Evolutionary conservation across 2,329 filamentous ascomycete species (phyloP).

Genomic region (Exophiala phaeomuriformis): DNA sequence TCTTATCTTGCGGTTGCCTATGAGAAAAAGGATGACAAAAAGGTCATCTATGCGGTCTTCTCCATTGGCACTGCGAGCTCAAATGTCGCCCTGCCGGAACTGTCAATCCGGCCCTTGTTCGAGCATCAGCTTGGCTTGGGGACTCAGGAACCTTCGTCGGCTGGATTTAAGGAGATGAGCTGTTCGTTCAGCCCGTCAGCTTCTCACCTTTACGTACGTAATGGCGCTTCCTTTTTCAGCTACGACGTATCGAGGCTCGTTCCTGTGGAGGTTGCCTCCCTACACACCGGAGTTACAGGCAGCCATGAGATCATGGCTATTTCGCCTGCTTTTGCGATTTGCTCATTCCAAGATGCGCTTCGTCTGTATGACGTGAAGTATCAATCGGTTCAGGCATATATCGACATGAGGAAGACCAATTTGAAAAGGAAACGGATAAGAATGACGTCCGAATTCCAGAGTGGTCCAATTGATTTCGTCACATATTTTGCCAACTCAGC

Average conservation of each 20-base stretch:
- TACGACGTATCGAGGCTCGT: slow-evolving; percentile 36
- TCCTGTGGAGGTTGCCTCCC: slow-evolving; percentile 6
- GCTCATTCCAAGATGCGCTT: slow-evolving; percentile 36
- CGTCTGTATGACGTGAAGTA: slow-evolving; percentile 43
- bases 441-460: slow-evolving; percentile 16
- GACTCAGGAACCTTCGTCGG: slow-evolving; percentile 17
- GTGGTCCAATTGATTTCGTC: slow-evolving; percentile 33
- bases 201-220: slow-evolving; percentile 12
- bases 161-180: slow-evolving; percentile 15
- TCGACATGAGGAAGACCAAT: slow-evolving; percentile 29
- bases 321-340: slow-evolving; percentile 32
- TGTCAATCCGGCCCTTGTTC: slow-evolving; percentile 36
- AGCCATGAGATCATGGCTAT: slow-evolving; percentile 15
- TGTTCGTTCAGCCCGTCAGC: slow-evolving; percentile 12
- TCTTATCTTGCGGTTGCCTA: slow-evolving; percentile 16
- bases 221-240: slow-evolving; percentile 29
- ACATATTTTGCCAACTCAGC: slow-evolving; percentile 41
- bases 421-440: slow-evolving; percentile 24
- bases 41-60: slow-evolving; percentile 34
- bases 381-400: slow-evolving; percentile 40
- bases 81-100: slow-evolving; percentile 28
- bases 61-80: slow-evolving; percentile 25
- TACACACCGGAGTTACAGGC: slow-evolving; percentile 5
- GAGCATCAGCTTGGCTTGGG: slow-evolving; percentile 29
- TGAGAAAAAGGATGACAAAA: slow-evolving; percentile 15